Base-by-base conservation (phyloP, 345 rosid species). In the Sonneratia alba region DNA sequence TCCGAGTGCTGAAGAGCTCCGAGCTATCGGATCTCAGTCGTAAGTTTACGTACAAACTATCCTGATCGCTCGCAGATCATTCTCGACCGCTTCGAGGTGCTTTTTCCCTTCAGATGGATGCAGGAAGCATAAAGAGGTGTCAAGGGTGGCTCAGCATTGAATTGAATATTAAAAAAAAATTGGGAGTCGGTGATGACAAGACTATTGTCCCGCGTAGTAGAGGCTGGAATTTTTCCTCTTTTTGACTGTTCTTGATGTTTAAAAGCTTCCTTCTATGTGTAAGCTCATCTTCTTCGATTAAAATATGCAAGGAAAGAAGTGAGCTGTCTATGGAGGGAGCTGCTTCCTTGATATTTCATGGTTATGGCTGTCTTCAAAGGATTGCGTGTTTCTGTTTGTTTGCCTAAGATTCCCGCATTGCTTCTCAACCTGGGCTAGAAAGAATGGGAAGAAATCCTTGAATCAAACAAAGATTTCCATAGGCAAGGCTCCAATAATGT, bases 1-100 rank as follows among this genome's bases (percentile, higher is more conserved):
- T 92, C 59, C 93, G 97, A 3, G 92, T 90, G 71, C 79, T 92
- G 84, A 95, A 89, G 89, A 95, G 85, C 82, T 83, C 96, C 6
- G 93, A 90, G 69, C 82, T 90, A 63, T 82, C 88, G 64, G 78
- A 77, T 0, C 68, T 87, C 49, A 77, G 76, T 77, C 72, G 88
- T 84, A 68, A 84, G 90, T 81, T 18, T 11, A 2, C 32, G 1
- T 2, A n/a, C 63, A n/a, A n/a, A 53, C 59, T 57, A 4, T 57
- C 32, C 34, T 66, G n/a, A 48, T 55, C 37, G 14, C n/a, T 18
- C 6, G 38, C 3, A 36, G n/a, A 7, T 36, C 13, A 19, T 24
- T 16, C 8, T 42, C 10, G 45, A 27, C 21, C n/a, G 8, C 51
- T 14, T 13, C 5, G 19, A 16, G 9, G 32, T 49, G 38, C 32